Evolutionary conservation across 2,329 filamentous ascomycete genomes (phyloP).

Genomic region (Aureobasidium sp.): DNA sequence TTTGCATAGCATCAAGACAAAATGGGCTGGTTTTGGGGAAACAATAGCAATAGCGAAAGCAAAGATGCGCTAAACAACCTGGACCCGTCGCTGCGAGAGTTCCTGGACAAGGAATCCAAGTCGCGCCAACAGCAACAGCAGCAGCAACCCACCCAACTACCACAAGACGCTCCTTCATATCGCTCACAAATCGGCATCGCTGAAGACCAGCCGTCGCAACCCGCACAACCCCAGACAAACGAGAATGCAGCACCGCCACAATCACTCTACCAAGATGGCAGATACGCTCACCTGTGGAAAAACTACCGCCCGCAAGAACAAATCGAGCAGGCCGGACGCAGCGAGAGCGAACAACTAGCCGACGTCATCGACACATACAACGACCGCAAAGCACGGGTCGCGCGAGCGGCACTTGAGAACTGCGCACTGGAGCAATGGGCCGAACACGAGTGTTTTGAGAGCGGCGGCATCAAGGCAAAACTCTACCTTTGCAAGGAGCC

Average conservation of each 20-base stretch:
- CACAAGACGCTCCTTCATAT: slow-evolving; percentile 19
- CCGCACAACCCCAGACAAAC: slow-evolving; percentile 21
- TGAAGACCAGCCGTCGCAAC: slow-evolving; percentile 10
- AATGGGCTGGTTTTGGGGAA: slow-evolving; percentile 61
- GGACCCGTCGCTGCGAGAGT: slow-evolving; percentile 76
- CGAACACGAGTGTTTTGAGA: slow-evolving; percentile 73
- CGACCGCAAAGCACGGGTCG: slow-evolving; percentile 69
- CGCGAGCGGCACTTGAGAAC: slow-evolving; percentile 81
- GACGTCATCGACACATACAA: slow-evolving; percentile 81
- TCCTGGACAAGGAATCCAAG: slow-evolving; percentile 71
- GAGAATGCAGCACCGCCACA: slow-evolving; percentile 37
- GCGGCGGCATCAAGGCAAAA: slow-evolving; percentile 59
- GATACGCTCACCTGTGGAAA: slow-evolving; percentile 87
- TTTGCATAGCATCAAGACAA: not conserved
- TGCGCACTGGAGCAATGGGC: slow-evolving; percentile 81
- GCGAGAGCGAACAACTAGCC: slow-evolving; percentile 71
- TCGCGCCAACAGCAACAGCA: slow-evolving; percentile 30
- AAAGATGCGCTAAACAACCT: slow-evolving; percentile 62
- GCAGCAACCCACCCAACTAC: not conserved
- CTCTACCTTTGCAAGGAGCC: slow-evolving; percentile 76
- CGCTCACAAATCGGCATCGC: slow-evolving; percentile 26
- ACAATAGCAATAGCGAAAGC: slow-evolving; percentile 33
- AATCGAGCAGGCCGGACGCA: slow-evolving; percentile 62
- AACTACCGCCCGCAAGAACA: slow-evolving; percentile 69
- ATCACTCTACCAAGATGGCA: slow-evolving; percentile 61